Evolutionary conservation across 129 eudicot species (phyloP), one percentile per base, ranked within the genome.

Genomic region (Escallonia herrerae): DNA sequence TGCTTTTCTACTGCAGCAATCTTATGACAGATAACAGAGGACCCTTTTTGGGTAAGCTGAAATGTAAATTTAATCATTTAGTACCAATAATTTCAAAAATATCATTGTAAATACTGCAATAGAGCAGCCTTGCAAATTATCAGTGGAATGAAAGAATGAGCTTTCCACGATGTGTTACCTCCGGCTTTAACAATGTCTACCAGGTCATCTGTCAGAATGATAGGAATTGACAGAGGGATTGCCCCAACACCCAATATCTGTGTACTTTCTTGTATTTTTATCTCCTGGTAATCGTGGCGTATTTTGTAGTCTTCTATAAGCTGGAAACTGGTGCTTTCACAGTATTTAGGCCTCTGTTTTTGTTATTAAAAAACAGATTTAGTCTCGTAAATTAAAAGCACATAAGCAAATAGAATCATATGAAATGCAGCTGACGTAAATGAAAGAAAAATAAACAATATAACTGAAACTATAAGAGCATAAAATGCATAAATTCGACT

Each of bases 161-260:
- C 39, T 40, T 52, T 67, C 33, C 11, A 54, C 37, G 12, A 54
- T 37, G 39, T 46, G 15, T 47, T 79, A 90, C 97, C 97, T 79
- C 99, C 99, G 42, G 99, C 99, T 82, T 94, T 94, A 74, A 94
- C 96, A 69, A 75, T 67, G 81, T 89, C 99, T 60, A 94, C 99
- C 56, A 94, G 91, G 76, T 94, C 99, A 82, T 89, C 95, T 79
- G 82, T 89, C 80, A 94, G 65, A 78, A 94, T 89, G 58, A 86
- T 86, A 40, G 86, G 97, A 72, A 94, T 81, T 51, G 97, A 94
- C 49, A 97, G 97, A 67, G 99, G 99, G 73, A 94, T 89, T 52
- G 95, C 91, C 52, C 99, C 99, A 61, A 94, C 93, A 59, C 96
- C 97, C 57, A 89, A 76, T 43, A 89, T 80, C 62, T 89, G 99